Percentiles rank a stretch among this genome's conserved stretches.
Conservation (phyloP, 768 basidiomycete genomes). For the Scleroderma citrinum region DNA sequence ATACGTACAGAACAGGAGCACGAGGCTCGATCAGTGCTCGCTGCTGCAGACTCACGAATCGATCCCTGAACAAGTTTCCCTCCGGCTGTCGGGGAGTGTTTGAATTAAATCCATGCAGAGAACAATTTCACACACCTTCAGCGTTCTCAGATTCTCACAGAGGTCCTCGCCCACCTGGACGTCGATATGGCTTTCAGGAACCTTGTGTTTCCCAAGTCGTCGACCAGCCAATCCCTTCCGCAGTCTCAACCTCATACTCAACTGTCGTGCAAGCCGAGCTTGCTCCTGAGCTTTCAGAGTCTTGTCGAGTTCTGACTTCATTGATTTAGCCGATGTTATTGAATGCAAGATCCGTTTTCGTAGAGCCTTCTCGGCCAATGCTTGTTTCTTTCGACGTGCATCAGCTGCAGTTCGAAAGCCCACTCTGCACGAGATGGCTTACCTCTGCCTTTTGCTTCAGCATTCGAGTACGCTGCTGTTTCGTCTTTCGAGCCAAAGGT, state of each 20-base stretch:
- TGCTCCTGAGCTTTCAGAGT: conserved; percentile 34
- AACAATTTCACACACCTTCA: conserved; percentile 56
- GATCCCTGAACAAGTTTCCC: conserved; percentile 88
- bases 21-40: conserved; percentile 84
- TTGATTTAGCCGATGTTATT: conserved; percentile 47
- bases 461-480: conserved; percentile 65
- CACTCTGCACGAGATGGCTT: conserved; percentile 7
- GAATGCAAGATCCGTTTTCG: conserved; percentile 57
- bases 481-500: conserved; percentile 45
- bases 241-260: conserved; percentile 43
- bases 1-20: conserved; percentile 59
- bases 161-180: conserved; percentile 92
- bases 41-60: conserved; percentile 83
- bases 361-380: conserved; percentile 51
- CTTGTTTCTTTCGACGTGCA: conserved; percentile 46
- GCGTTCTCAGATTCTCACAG: conserved; percentile 71
- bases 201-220: conserved; percentile 73
- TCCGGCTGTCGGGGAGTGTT: conserved; percentile 57
- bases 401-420: not conserved
- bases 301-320: conserved; percentile 42
- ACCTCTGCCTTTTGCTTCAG: conserved; percentile 62
- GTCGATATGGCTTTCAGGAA: conserved; percentile 61
- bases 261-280: conserved; percentile 32
- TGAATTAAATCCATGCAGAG: not conserved
- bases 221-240: conserved; percentile 65